Evolutionary conservation across 202 grass and related monocot genomes (phyloP), one percentile per base, ranked within the genome.

Genomic region (Eragrostis tef): DNA sequence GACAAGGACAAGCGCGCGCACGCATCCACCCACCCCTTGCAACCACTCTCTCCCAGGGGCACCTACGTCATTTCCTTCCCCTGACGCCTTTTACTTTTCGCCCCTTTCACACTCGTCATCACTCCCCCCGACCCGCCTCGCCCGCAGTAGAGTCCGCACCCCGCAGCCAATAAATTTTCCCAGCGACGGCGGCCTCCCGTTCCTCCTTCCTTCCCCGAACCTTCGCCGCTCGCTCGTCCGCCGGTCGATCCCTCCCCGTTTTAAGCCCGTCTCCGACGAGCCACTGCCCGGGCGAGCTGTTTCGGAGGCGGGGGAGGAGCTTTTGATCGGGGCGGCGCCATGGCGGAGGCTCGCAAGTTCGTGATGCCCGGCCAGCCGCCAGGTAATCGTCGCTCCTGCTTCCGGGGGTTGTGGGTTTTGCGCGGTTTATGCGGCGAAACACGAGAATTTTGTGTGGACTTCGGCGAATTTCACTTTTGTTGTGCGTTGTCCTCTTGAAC

Each of bases 321-420:
- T 6, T 31, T 17, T 31, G 16, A n/a, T 77, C 66, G 34, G 44
- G 9, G 12, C 11, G 64, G 77, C 46, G 56, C 53, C 70, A 88
- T 88, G 82, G 82, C 71, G 41, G 87, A 85, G 71, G 1, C 56
- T 12, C 39, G 82, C 72, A 78, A 51, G 12, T 85, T 85, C 57
- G 5, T 64, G 57, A 41, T 66, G 65, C 72, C 87, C 48, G 84
- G 44, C 77, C 78, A 81, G 41, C 78, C 87, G 0, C 82, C 82
- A 81, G 78, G 87, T 85, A 81, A 1, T 1, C 29, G 5, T 10
- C 65, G 0, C 25, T 11, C 46, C 84, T 69, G 62, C 42, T 34
- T 42, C 8, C 4, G 21, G 72, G 34, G 17, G 42, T 65, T 5
- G 11, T n/a, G 71, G 71, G 4, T 81, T 86, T 59, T 21, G 25